A percentile compares a stretch with the other conserved stretches of the same genome.
These are phyloP conservation scores for Petunia secreta DNA, from an alignment of 257 asterid species.

Conservation along the genomic window DNA sequence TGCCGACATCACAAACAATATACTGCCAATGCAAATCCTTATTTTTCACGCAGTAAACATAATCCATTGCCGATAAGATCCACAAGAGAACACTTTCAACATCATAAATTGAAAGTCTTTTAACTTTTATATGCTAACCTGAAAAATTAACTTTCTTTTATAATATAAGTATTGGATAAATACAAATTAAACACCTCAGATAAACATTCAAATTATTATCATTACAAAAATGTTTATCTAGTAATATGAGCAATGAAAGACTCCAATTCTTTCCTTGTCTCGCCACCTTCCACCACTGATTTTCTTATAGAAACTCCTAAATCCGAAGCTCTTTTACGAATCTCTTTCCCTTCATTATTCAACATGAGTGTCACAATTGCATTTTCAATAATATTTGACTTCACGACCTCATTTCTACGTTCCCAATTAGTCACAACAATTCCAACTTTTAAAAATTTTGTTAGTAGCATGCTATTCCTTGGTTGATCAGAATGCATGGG, in stretches of 20 bases:
- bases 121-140: too few species aligned
- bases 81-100: background rate
- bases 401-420: constrained; percentile 36
- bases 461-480: constrained; percentile 46
- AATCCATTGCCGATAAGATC: background rate
- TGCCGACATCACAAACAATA: background rate
- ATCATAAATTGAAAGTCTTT: background rate
- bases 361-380: constrained; percentile 41
- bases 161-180: too few species aligned
- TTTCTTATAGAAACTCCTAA: constrained; percentile 43
- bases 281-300: constrained; percentile 51
- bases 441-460: constrained; percentile 46
- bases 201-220: too few species aligned
- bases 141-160: too few species aligned
- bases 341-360: constrained; percentile 44
- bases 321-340: constrained; percentile 49
- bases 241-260: constrained; percentile 48
- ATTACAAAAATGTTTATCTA: constrained; percentile 22
- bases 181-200: too few species aligned
- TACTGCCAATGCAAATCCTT: background rate
- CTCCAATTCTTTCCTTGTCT: constrained; percentile 39
- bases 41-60: background rate
- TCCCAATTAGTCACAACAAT: constrained; percentile 46
- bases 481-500: constrained; percentile 80
- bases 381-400: constrained; percentile 30